Base-by-base conservation (phyloP, 192 early-diverging fungal genomes). In the Backusella circina region DNA sequence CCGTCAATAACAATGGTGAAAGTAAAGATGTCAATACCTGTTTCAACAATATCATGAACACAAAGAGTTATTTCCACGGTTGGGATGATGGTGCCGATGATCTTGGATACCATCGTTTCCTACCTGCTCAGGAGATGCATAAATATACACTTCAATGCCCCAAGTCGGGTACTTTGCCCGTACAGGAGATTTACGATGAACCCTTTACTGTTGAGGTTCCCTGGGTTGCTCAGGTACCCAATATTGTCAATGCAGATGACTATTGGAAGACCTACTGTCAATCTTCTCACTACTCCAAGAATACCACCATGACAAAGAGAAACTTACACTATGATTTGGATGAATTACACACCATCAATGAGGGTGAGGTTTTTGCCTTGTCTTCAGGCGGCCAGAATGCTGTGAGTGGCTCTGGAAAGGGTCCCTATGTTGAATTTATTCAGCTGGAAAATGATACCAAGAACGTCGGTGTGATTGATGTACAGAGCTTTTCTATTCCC, bases 81-180 rank as follows among this genome's bases (percentile, higher is more conserved):
- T 81, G 79, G 79, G 79, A 81, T 28, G 79, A 81, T 35, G 79
- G 79, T 77, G 79, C 79, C 21, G 79, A 81, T 76, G 79, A 81
- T 73, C 75, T 81, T 66, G 79, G 79, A 1, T 81, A 81, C 44
- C 79, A 81, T 73, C 79, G 79, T 28, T 81, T 81, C 79, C 54
- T 81, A 33, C 79, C 79, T 16, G 79, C 65, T 26, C 75, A 81
- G 65, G 79, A 81, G 33, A 73, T 65, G 13, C 79, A 81, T 39
- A 61, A 31, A 8, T 81, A 81, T 32, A 81, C 79, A 15, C 31
- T 81, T 2, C 71, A 69, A 51, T 81, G 79, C 39, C 75, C 79
- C 28, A 74, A 77, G 26, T 66, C 64, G 9, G 75, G 75, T 18
- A 81, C 79, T 10, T 16, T 36, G 1, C 67, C 79, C 13, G 31